Evolutionary conservation across 2,329 filamentous ascomycete genomes (phyloP).

Genomic region (Phaeophleospora eucalypticola): DNA sequence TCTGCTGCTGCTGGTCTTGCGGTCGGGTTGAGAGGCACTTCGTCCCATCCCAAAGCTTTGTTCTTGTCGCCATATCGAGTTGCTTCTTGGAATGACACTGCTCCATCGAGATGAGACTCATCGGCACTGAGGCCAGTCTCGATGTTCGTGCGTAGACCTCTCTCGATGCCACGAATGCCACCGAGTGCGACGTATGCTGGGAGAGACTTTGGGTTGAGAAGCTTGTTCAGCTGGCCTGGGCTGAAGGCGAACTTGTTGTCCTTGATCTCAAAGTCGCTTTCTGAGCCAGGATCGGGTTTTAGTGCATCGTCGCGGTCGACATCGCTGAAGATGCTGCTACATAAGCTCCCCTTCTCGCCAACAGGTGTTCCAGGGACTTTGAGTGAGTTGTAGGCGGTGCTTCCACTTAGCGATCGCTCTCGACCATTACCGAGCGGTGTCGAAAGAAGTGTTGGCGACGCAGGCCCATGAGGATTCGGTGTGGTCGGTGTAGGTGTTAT

Average conservation of each 20-base stretch:
- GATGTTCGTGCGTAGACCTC: constrained; percentile 64
- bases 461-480: constrained; percentile 6
- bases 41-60: constrained; percentile 26
- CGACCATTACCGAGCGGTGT: constrained; percentile 12
- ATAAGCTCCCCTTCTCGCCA: constrained; percentile 16
- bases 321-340: constrained; percentile 19
- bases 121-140: constrained; percentile 65
- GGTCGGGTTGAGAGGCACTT: constrained; percentile 19
- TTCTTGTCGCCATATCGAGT: constrained; percentile 17
- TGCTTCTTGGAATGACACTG: constrained; percentile 65
- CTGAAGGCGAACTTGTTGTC: constrained; percentile 83
- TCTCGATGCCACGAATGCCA: constrained; percentile 69
- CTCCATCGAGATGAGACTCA: constrained; percentile 59
- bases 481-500: constrained; percentile 15
- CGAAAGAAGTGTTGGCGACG: constrained; percentile 12
- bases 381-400: constrained; percentile 17
- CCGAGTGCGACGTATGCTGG: constrained; percentile 71
- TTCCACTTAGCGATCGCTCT: constrained; percentile 20
- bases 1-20: constrained; percentile 19
- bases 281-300: constrained; percentile 69
- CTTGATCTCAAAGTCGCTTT: constrained; percentile 68
- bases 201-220: constrained; percentile 74
- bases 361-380: constrained; percentile 17
- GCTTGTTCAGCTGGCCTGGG: constrained; percentile 73
- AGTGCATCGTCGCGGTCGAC: constrained; percentile 55